Percentiles rank a stretch among this genome's conserved stretches.
phyloP scores from a whole-genome alignment of 257 asterid species.

The Solanum arcanum region DNA sequence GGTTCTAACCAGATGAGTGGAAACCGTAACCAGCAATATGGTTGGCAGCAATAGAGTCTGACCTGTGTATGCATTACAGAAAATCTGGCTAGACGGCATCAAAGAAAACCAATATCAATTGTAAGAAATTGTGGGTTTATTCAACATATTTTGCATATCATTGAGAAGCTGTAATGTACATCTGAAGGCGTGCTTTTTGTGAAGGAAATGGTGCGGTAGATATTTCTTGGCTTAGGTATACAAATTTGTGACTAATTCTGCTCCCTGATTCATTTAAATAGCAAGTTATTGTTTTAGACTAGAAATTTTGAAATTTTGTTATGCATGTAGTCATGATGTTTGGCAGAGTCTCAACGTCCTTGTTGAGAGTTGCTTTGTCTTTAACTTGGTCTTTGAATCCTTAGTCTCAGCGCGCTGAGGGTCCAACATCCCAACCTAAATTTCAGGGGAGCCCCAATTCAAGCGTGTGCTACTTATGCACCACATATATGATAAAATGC shows the following conservation, averaged over 20 bases:
- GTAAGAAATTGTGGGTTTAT: background rate
- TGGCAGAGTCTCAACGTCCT: background rate
- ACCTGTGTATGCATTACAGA: background rate
- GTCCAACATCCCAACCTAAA: no score
- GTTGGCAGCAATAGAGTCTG: conserved; percentile 69
- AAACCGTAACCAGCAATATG: conserved; percentile 72
- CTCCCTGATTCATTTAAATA: background rate
- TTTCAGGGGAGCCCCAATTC: no score
- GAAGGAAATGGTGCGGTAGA: background rate
- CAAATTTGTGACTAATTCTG: background rate
- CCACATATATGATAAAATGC: no score
- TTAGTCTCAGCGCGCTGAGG: no score
- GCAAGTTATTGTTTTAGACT: background rate
- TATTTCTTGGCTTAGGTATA: background rate
- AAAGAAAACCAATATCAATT: background rate
- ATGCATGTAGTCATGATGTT: background rate
- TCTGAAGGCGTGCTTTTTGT: background rate
- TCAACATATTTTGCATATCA: background rate
- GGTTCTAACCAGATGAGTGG: conserved; percentile 49
- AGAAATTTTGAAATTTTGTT: background rate
- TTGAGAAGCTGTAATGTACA: background rate
- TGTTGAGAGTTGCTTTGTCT: no score
- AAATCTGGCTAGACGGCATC: background rate
- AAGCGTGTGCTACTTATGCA: no score
- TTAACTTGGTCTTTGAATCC: no score